Conservation (phyloP, 306 rosid species). For the Casuarina equisetifolia region DNA sequence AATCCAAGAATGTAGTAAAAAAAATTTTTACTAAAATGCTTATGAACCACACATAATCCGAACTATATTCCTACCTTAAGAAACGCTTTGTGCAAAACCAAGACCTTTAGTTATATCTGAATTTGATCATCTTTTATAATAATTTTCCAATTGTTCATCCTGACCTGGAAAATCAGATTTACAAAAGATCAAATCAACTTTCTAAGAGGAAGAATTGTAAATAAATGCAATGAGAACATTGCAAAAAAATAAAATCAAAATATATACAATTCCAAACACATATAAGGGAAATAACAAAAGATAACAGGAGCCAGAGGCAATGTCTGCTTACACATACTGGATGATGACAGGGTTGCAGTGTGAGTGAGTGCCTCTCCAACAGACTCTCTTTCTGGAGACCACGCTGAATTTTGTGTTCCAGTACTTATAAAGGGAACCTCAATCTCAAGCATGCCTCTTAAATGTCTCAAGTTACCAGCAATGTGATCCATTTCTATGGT, state of each 20-base stretch:
- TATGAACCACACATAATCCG: background rate
- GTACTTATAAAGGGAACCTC: slow-evolving; percentile 12
- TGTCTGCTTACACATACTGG: slow-evolving; percentile 10
- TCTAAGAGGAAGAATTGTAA: slow-evolving; percentile 4
- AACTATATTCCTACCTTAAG: background rate
- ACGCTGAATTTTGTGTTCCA: background rate
- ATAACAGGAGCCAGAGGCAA: background rate
- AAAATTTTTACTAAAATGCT: background rate
- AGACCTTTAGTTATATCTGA: background rate
- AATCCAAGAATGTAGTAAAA: background rate
- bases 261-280: background rate
- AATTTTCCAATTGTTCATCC: background rate
- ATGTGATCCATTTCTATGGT: slow-evolving; percentile 27
- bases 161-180: background rate
- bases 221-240: background rate
- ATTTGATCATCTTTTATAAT: background rate
- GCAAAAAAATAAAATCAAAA: background rate
- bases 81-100: background rate
- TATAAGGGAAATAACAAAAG: background rate
- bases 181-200: background rate
- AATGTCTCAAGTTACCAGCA: slow-evolving; percentile 21
- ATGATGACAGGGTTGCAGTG: slow-evolving; percentile 8
- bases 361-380: slow-evolving; percentile 1
- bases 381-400: background rate
- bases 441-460: slow-evolving; percentile 21